phyloP scores from a whole-genome alignment of 139 green algal genomes.

The Haematococcus sp. region DNA sequence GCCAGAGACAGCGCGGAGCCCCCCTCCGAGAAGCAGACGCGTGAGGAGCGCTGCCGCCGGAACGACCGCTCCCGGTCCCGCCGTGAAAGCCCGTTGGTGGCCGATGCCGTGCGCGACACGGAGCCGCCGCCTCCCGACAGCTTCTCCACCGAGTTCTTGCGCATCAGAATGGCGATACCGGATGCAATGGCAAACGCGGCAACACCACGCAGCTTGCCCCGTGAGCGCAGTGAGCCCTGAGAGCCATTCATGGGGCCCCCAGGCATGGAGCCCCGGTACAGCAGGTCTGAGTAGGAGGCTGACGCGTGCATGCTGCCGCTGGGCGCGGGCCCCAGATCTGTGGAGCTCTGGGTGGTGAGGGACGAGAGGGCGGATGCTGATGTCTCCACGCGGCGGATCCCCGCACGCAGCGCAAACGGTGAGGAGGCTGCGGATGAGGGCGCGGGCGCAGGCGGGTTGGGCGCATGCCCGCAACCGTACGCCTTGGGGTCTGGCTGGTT shows the following conservation, averaged over 20 bases:
- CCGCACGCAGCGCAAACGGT: neutral
- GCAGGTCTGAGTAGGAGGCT: too few relatives aligned
- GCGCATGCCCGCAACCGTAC: conserved; percentile 19
- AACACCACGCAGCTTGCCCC: conserved; percentile 18
- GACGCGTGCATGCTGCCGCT: too few relatives aligned
- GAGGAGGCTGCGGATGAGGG: neutral
- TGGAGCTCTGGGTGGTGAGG: neutral
- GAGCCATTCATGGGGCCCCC: too few relatives aligned
- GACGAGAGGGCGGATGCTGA: neutral
- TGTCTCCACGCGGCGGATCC: neutral
- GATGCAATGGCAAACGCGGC: conserved; percentile 41
- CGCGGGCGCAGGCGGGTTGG: conserved; percentile 16
- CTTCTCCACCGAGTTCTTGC: neutral
- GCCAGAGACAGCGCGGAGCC: too few relatives aligned
- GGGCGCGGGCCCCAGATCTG: too few relatives aligned
- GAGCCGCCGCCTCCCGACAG: too few relatives aligned
- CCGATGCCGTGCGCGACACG: too few relatives aligned
- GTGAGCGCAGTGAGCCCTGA: neutral
- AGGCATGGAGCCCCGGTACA: too few relatives aligned
- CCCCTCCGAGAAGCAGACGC: too few relatives aligned
- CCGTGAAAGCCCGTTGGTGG: too few relatives aligned
- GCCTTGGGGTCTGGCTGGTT: conserved; percentile 19
- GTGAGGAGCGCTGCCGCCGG: too few relatives aligned
- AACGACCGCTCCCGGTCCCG: too few relatives aligned
- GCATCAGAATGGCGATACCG: conserved; percentile 34